These are phyloP conservation scores for Ascochyta koolunga DNA, from an alignment of 2,329 filamentous ascomycete genomes.

Conservation along the genomic window DNA sequence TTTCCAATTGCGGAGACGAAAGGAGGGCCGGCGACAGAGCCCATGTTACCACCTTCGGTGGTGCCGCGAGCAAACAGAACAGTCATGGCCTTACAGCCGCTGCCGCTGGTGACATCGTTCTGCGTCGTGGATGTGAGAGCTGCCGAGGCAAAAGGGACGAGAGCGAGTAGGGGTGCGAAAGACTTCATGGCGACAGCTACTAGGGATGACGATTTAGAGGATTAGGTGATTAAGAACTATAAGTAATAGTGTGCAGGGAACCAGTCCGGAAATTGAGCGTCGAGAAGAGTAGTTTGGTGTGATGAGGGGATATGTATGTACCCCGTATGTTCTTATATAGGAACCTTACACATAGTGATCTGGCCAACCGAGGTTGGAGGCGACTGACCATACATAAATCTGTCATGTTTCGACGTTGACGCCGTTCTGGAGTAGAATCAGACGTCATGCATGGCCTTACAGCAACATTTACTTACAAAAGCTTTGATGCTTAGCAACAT, in stretches of 20 bases:
- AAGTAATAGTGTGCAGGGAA: neutral
- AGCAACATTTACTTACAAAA: slow-evolving; percentile 12
- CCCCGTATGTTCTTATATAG: neutral
- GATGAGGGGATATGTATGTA: neutral
- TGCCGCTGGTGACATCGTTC: slow-evolving; percentile 36
- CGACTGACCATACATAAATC: neutral
- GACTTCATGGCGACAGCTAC: slow-evolving; percentile 21
- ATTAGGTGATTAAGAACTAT: slow-evolving; percentile 3
- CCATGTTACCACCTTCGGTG: slow-evolving; percentile 60
- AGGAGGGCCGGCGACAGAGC: slow-evolving; percentile 56
- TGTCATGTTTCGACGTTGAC: slow-evolving; percentile 23
- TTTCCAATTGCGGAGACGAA: slow-evolving; percentile 56
- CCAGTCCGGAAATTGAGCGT: neutral
- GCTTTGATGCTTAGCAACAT: neutral
- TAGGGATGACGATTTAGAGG: neutral
- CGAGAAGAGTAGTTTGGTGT: neutral
- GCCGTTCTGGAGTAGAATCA: slow-evolving; percentile 9
- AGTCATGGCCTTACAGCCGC: slow-evolving; percentile 55
- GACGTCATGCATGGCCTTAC: slow-evolving; percentile 22
- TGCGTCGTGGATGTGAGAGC: slow-evolving; percentile 31
- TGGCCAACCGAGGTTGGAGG: slow-evolving; percentile 1
- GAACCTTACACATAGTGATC: neutral
- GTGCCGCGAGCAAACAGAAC: slow-evolving; percentile 65
- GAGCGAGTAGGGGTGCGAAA: slow-evolving; percentile 17
- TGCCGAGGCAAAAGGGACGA: slow-evolving; percentile 19